These are phyloP conservation scores for Pseudomonodictys pantanalensis DNA, from an alignment of 495 filamentous ascomycete genomes.

Conservation along the genomic window DNA sequence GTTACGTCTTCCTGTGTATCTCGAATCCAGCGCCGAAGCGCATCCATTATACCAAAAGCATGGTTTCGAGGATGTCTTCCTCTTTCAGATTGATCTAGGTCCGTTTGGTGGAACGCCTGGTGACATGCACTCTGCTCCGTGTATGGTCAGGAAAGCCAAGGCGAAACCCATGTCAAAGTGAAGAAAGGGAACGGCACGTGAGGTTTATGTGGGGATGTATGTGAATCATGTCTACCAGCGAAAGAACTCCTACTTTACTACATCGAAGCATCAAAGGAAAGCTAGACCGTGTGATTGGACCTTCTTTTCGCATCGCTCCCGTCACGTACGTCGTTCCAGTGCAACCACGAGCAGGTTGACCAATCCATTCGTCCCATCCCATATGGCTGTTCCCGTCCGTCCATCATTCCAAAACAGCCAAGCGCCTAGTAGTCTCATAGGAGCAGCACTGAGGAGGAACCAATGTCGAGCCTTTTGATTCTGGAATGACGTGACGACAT, in stretches of 20 bases:
- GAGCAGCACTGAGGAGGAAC: neutral
- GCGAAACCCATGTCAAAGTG: too few species aligned
- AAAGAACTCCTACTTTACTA: neutral
- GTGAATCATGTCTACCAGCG: neutral
- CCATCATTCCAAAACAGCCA: neutral
- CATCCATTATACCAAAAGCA: conserved; percentile 16
- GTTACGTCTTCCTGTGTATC: conserved; percentile 8
- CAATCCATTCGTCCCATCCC: neutral
- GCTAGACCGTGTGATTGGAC: too few species aligned
- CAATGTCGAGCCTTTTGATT: neutral
- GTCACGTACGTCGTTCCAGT: neutral
- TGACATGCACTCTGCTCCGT: neutral
- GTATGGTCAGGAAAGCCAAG: conserved; percentile 9
- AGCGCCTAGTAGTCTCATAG: neutral
- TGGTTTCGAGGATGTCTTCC: conserved; percentile 12
- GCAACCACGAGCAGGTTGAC: neutral
- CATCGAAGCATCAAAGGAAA: too few species aligned
- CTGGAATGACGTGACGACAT: neutral
- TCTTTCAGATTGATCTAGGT: conserved; percentile 4
- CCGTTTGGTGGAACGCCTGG: neutral
- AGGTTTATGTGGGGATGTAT: neutral
- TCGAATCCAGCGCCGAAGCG: conserved; percentile 4
- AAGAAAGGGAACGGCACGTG: too few species aligned
- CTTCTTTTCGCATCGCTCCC: neutral
- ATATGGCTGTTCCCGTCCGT: neutral